phyloP scores from a whole-genome alignment of 192 early-diverging fungal species.

The Cladochytrium replicatum region DNA sequence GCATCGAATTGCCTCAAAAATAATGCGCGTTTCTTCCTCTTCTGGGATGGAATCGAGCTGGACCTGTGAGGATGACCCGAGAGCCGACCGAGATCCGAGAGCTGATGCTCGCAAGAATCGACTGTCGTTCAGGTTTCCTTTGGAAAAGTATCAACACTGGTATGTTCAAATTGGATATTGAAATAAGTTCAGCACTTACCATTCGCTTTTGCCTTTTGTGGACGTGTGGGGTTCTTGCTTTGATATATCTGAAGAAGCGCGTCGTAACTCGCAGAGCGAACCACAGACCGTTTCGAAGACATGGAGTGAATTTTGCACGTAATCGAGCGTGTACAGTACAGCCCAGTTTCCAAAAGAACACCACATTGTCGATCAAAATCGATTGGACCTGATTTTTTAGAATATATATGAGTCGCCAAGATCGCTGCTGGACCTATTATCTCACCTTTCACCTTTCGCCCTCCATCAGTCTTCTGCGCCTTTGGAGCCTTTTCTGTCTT shows the following conservation, averaged over 20 bases:
- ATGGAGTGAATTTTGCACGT: slow-evolving; percentile 96
- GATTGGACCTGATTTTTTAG: slow-evolving; percentile 43
- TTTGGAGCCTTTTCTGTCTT: slow-evolving; percentile 40
- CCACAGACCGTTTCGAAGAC: slow-evolving; percentile 79
- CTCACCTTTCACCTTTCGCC: slow-evolving; percentile 43
- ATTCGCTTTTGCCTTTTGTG: no score
- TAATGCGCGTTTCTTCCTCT: no score
- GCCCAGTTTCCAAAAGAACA: slow-evolving; percentile 49
- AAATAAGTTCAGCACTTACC: no score
- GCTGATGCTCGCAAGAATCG: no score
- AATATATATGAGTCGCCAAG: neutral
- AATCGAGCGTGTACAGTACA: slow-evolving; percentile 72
- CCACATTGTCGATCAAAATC: slow-evolving; percentile 91
- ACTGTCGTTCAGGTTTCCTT: no score
- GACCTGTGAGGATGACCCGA: no score
- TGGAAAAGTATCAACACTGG: no score
- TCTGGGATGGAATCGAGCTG: no score
- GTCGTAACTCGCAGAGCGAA: slow-evolving; percentile 78
- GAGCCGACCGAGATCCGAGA: no score
- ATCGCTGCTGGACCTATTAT: slow-evolving; percentile 1
- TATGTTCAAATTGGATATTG: no score
- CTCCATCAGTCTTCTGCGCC: slow-evolving; percentile 39
- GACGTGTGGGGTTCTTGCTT: slow-evolving; percentile 49
- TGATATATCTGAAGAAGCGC: slow-evolving; percentile 63
- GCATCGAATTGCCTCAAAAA: no score